These are phyloP conservation scores for Cinnamomum micranthum DNA, from an alignment of 164 flowering plant genomes.

Conservation along the genomic window DNA sequence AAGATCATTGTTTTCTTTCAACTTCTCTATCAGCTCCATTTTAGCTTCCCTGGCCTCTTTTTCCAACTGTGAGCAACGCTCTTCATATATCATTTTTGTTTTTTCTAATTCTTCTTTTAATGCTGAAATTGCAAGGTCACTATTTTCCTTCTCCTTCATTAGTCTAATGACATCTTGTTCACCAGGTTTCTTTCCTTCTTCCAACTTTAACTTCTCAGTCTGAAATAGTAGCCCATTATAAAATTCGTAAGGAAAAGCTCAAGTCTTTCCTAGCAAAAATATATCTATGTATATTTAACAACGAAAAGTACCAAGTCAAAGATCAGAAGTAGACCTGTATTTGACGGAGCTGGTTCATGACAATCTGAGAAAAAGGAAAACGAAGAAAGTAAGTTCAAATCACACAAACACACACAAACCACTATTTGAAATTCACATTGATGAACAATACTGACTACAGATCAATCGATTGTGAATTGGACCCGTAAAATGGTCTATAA, in stretches of 20 bases:
- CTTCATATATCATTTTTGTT: conserved; percentile 41
- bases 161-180: conserved; percentile 51
- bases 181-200: conserved; percentile 61
- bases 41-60: conserved; percentile 45
- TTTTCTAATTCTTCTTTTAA: conserved; percentile 53
- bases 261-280: neutral
- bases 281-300: neutral
- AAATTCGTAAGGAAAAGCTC: neutral
- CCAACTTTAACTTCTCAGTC: conserved; percentile 64
- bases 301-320: neutral
- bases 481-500: too few species aligned
- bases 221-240: conserved; percentile 23
- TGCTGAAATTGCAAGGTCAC: conserved; percentile 41
- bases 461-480: too few species aligned
- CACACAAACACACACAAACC: neutral
- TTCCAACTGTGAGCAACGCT: conserved; percentile 44
- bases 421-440: neutral
- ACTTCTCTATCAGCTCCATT: conserved; percentile 58
- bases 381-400: neutral
- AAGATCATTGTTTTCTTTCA: conserved; percentile 42
- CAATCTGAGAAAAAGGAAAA: conserved; percentile 40
- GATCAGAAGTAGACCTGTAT: conserved; percentile 52
- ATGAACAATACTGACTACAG: neutral
- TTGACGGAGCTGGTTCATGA: conserved; percentile 55
- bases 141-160: conserved; percentile 50